Base-by-base conservation (phyloP, 768 basidiomycete genomes). In the Leccinum boreale region DNA sequence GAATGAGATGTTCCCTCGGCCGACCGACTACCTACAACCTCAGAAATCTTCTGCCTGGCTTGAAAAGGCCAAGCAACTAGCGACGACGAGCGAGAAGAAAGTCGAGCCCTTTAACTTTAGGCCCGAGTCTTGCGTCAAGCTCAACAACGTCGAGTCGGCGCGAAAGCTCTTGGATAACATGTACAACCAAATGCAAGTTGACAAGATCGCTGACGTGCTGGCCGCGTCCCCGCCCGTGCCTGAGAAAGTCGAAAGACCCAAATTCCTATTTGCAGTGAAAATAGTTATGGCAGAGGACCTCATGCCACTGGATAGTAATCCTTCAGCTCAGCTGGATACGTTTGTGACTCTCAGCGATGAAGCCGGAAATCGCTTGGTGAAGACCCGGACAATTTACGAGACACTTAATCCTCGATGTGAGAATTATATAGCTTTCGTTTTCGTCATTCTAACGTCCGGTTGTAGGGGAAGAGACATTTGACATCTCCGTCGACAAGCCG, bases 331-430 rank as follows among this genome's bases (percentile, higher is more conserved):
- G 66, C 75, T 94, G 58, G 94, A 96, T 72, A 92, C 92, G 0
- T 98, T 96, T 63, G 88, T 97, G 54, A 98, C 94, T 11, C 80
- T 99, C 31, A 96, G 93, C 63, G 94, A 99, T 65, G 92, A 95
- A 69, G 85, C 84, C 21, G 95, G 96, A 1, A 85, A 88, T 64
- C 85, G 94, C 9, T 73, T 95, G 49, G 94, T 92, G 23, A 98
- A 97, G 78, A 98, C 96, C 9, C 82, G 97, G 50, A 98, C 95
- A 28, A 92, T 98, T 50, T 96, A 98, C 67, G 96, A 98, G 74
- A 85, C 86, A 2, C 72, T 90, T 39, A 85, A 83, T 65, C 96
- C 96, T n/a, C 82, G 94, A 75, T 98, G 93, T 94, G 69, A 65
- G 90, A 77, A 28, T 42, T 19, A 5, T 50, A 36, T 21, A 7